phyloP scores from a whole-genome alignment of 805 yeast genomes.

The Metschnikowia corniflorae region DNA sequence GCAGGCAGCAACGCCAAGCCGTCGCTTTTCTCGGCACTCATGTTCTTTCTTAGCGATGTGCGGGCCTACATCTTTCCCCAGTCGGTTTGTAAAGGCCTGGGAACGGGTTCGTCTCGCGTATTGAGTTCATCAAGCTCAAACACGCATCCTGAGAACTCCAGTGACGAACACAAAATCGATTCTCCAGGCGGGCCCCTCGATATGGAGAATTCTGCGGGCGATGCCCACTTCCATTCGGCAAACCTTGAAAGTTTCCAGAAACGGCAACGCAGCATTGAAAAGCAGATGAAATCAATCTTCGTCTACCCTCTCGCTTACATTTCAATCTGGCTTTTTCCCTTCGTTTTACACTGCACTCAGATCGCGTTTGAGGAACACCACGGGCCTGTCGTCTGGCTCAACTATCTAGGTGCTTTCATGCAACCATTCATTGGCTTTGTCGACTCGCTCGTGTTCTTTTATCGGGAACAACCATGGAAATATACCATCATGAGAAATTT shows the following conservation, averaged over 20 bases:
- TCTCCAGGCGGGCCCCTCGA: constrained; percentile 12
- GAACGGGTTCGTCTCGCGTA: neutral
- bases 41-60: constrained; percentile 24
- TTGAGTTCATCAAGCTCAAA: constrained; percentile 2
- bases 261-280: constrained; percentile 63
- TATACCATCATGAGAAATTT: constrained; percentile 40
- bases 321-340: constrained; percentile 78
- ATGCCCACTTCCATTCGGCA: constrained; percentile 51
- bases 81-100: constrained; percentile 27
- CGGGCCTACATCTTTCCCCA: constrained; percentile 26
- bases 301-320: constrained; percentile 82
- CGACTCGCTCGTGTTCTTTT: constrained; percentile 70
- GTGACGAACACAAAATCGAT: constrained; percentile 7
- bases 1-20: constrained; percentile 5
- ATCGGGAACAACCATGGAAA: constrained; percentile 79
- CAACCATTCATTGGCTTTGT: constrained; percentile 79
- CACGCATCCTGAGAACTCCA: neutral
- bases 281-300: constrained; percentile 76
- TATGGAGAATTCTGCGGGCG: constrained; percentile 22
- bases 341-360: constrained; percentile 60
- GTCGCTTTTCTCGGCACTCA: constrained; percentile 32
- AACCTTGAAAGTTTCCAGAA: constrained; percentile 58
- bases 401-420: constrained; percentile 65
- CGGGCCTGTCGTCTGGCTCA: constrained; percentile 60
- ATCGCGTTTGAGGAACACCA: constrained; percentile 43